A percentile compares a stretch with the other conserved stretches of the same genome.
phyloP scores from a whole-genome alignment of 2,329 filamentous ascomycete genomes.

The Clonostachys sp. region DNA sequence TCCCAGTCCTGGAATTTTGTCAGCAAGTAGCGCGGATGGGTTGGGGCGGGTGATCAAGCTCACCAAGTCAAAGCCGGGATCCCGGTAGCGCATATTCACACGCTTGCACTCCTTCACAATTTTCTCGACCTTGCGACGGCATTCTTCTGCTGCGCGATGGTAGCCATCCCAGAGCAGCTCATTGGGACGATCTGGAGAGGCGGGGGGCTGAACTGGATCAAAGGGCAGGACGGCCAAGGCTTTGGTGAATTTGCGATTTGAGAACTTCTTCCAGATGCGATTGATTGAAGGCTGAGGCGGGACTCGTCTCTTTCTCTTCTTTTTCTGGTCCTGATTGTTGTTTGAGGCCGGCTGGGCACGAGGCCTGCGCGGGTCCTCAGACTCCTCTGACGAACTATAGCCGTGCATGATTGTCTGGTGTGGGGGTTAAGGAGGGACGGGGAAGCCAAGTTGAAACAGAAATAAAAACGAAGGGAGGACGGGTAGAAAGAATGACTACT shows the following conservation, averaged over 20 bases:
- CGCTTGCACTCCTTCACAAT: constrained; percentile 63
- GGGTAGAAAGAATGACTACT: too few relatives aligned
- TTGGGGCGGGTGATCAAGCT: constrained; percentile 10
- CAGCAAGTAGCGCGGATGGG: constrained; percentile 8
- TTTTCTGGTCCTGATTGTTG: constrained; percentile 27
- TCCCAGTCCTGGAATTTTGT: constrained; percentile 50
- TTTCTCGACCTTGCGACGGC: constrained; percentile 55
- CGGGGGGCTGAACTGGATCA: constrained; percentile 50
- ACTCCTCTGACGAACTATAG: constrained; percentile 46
- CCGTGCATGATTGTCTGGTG: constrained; percentile 26
- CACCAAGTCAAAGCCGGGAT: constrained; percentile 56
- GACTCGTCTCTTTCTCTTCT: constrained; percentile 55
- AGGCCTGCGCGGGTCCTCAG: constrained; percentile 37
- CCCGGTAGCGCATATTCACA: constrained; percentile 76
- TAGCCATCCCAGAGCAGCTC: constrained; percentile 57
- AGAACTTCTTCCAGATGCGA: constrained; percentile 60
- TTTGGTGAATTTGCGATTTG: constrained; percentile 56
- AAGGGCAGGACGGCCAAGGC: constrained; percentile 62
- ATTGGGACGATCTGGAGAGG: constrained; percentile 47
- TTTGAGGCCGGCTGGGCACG: constrained; percentile 23
- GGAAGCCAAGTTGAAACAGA: too few relatives aligned
- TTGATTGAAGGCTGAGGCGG: constrained; percentile 64
- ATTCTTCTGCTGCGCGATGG: constrained; percentile 60
- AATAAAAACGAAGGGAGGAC: too few relatives aligned
- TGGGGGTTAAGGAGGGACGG: background rate